Evolutionary conservation across 345 rosid genomes (phyloP).

Genomic region (Laguncularia racemosa): DNA sequence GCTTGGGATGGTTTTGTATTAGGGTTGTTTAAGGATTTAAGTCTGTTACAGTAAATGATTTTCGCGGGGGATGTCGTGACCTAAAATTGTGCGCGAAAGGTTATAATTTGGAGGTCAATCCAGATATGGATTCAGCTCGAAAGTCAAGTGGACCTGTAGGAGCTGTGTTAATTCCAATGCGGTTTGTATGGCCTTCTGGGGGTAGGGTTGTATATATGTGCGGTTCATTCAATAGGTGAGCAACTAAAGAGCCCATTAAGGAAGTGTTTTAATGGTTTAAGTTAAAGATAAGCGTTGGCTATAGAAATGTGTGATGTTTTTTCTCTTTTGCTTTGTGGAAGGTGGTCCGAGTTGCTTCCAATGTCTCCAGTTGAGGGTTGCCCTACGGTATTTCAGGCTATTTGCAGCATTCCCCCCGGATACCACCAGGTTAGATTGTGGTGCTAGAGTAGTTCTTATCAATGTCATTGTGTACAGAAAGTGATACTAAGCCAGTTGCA

Average conservation of each 20-base stretch:
- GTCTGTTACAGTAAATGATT: too few species aligned
- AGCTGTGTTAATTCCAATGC: slow-evolving; percentile 30
- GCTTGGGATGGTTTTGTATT: too few species aligned
- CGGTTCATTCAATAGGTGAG: slow-evolving; percentile 57
- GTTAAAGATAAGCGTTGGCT: background rate
- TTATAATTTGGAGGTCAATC: slow-evolving; percentile 16
- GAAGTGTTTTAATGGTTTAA: background rate
- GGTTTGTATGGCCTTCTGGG: slow-evolving; percentile 61
- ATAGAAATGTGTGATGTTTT: background rate
- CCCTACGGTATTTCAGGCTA: slow-evolving; percentile 54
- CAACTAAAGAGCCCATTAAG: slow-evolving; percentile 4
- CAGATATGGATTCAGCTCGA: slow-evolving; percentile 31
- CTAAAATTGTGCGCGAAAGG: too few species aligned
- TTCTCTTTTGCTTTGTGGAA: slow-evolving; percentile 11
- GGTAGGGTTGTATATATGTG: slow-evolving; percentile 46
- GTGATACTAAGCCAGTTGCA: too few species aligned
- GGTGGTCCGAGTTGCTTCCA: slow-evolving; percentile 52
- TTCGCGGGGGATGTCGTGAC: too few species aligned
- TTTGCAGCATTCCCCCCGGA: slow-evolving; percentile 53
- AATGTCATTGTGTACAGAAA: too few species aligned
- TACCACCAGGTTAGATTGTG: slow-evolving; percentile 49
- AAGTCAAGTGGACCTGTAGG: slow-evolving; percentile 21
- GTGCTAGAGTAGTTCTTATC: too few species aligned
- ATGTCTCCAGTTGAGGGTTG: slow-evolving; percentile 68
- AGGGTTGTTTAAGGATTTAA: too few species aligned